These are phyloP conservation scores for Cylindrotheca fusiformis DNA, from an alignment of 108 stramenopile genomes.

Conservation along the genomic window DNA sequence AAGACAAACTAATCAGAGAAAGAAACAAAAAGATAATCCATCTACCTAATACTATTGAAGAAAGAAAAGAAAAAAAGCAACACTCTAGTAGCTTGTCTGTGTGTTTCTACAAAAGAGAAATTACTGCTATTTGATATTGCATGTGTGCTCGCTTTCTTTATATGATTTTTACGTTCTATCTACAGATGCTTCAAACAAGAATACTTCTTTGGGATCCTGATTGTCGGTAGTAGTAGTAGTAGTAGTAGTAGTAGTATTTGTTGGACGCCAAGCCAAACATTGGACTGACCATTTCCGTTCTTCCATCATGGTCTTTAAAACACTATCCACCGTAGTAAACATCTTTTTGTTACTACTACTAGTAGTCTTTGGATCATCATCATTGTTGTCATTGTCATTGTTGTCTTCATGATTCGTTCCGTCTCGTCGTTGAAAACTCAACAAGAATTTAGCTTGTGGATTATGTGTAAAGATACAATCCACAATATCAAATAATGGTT, in stretches of 20 bases:
- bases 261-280: constrained; percentile 57
- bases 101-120: too few species aligned
- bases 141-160: too few species aligned
- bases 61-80: too few species aligned
- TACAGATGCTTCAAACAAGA: background rate
- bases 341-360: background rate
- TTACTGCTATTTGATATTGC: too few species aligned
- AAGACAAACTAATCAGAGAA: too few species aligned
- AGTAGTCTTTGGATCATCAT: background rate
- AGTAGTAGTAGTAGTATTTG: background rate
- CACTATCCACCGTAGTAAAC: constrained; percentile 57
- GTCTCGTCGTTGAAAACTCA: constrained; percentile 69
- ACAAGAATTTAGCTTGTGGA: constrained; percentile 30
- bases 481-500: constrained; percentile 57
- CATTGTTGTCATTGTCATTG: constrained; percentile 16
- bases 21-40: too few species aligned
- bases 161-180: too few species aligned
- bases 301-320: constrained; percentile 33
- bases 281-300: constrained; percentile 53
- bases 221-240: constrained; percentile 2
- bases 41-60: too few species aligned
- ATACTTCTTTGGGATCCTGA: background rate
- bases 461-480: constrained; percentile 33
- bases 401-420: constrained; percentile 1
- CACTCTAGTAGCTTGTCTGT: too few species aligned